These are phyloP conservation scores for Naganishia sp. DNA, from an alignment of 1,284 basidiomycete species.

Conservation along the genomic window DNA sequence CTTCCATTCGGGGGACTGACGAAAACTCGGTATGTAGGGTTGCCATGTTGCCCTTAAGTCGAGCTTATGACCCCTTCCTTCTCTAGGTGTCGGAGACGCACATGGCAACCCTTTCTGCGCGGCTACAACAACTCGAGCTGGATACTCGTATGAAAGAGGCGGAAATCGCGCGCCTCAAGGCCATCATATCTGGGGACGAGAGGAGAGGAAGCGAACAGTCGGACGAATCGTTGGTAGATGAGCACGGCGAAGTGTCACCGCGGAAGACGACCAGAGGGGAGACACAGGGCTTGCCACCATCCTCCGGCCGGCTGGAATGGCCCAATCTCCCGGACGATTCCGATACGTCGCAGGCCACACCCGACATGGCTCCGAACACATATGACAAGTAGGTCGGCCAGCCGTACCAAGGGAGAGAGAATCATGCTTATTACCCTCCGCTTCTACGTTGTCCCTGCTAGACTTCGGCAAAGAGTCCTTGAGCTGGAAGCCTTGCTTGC, in stretches of 20 bases:
- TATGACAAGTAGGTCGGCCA: not conserved
- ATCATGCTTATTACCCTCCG: not conserved
- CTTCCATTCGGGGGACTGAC: not conserved
- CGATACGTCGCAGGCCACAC: not conserved
- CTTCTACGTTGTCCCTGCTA: not conserved
- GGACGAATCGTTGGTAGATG: not conserved
- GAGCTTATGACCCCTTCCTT: not conserved
- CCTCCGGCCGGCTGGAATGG: no score
- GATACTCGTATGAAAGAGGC: slow-evolving; percentile 64
- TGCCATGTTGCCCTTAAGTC: not conserved
- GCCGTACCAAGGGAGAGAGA: no score
- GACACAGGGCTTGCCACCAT: no score
- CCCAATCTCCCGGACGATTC: no score
- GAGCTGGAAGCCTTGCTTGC: slow-evolving; percentile 11
- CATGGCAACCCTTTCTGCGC: not conserved
- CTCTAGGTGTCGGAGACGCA: not conserved
- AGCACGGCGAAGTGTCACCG: not conserved
- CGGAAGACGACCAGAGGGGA: not conserved
- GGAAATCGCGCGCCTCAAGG: slow-evolving; percentile 79
- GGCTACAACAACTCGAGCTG: slow-evolving; percentile 6
- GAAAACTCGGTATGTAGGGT: not conserved
- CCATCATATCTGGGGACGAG: slow-evolving; percentile 55
- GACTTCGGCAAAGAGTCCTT: not conserved
- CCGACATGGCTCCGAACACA: not conserved
- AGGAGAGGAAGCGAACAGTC: not conserved